Conservation (phyloP, 495 filamentous ascomycete genomes). For the Physcia stellaris region DNA sequence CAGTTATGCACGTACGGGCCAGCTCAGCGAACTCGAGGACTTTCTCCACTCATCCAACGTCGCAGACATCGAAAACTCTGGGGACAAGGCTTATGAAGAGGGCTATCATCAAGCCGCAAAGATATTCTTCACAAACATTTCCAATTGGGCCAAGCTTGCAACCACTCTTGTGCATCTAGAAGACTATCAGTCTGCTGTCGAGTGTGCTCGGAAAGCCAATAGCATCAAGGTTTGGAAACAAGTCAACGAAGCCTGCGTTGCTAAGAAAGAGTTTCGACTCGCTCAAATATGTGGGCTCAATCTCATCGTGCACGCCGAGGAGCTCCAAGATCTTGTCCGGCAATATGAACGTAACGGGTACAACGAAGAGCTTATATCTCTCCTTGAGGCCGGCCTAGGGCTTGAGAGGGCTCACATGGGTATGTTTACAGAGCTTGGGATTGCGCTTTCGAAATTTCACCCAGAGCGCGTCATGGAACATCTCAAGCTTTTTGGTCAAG, state of each 20-base stretch:
- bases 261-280: constrained; percentile 98
- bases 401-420: constrained; percentile 85
- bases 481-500: constrained; percentile 94
- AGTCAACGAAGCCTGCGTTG: constrained; percentile 91
- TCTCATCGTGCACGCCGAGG: constrained; percentile 95
- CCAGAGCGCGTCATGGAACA: constrained; percentile 97
- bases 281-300: constrained; percentile 99
- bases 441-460: constrained; percentile 92
- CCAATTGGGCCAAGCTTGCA: constrained; percentile 98
- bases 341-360: constrained; percentile 97
- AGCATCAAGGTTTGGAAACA: constrained; percentile 99
- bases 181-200: constrained; percentile 96
- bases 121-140: constrained; percentile 97
- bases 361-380: constrained; percentile 91
- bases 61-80: constrained; percentile 85
- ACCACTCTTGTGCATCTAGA: constrained; percentile 91
- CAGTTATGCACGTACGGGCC: constrained; percentile 80
- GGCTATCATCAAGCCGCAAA: constrained; percentile 93
- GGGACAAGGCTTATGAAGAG: constrained; percentile 95
- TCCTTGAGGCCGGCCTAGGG: constrained; percentile 91
- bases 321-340: constrained; percentile 81
- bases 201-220: constrained; percentile 97
- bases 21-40: constrained; percentile 88
- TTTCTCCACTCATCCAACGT: constrained; percentile 92
- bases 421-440: constrained; percentile 94